A percentile compares a stretch with the other conserved stretches of the same genome.
Evolutionary conservation across 2,329 filamentous ascomycete genomes (phyloP).

Genomic region (Mollisia scopiformis): DNA sequence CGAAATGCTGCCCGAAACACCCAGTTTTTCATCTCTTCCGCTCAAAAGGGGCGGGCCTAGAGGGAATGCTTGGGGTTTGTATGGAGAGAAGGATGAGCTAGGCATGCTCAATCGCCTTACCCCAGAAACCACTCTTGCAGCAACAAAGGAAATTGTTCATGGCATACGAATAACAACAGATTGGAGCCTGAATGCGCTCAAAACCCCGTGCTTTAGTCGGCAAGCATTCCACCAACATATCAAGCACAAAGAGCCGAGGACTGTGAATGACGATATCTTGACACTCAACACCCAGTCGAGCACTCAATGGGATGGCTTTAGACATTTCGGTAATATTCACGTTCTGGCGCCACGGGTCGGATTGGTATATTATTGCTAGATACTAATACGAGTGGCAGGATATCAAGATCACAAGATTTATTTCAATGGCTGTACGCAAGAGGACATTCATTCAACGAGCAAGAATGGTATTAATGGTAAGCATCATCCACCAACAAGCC

Average conservation of each 20-base stretch:
- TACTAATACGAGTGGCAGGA: conserved; percentile 21
- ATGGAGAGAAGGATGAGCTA: conserved; percentile 46
- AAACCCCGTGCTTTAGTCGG: conserved; percentile 35
- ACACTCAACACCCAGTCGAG: conserved; percentile 48
- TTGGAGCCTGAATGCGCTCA: conserved; percentile 21
- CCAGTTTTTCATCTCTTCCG: conserved; percentile 45
- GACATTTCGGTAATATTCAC: conserved; percentile 43
- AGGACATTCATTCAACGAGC: conserved; percentile 25
- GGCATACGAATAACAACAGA: conserved; percentile 47
- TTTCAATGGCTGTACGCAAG: conserved; percentile 38
- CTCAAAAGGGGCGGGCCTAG: conserved; percentile 43
- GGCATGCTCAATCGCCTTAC: conserved; percentile 50
- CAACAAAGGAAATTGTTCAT: conserved; percentile 43
- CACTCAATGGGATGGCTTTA: conserved; percentile 50
- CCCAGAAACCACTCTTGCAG: conserved; percentile 41
- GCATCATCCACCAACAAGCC: conserved; percentile 1
- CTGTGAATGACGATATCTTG: conserved; percentile 31
- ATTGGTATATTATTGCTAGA: background rate
- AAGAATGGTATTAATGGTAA: conserved; percentile 32
- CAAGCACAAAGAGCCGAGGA: conserved; percentile 25
- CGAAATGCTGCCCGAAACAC: conserved; percentile 16
- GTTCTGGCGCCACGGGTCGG: too few relatives aligned
- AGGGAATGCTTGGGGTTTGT: conserved; percentile 47
- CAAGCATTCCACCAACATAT: conserved; percentile 34
- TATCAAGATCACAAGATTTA: conserved; percentile 37